Evolutionary conservation across 495 filamentous ascomycete species (phyloP).

Genomic region (Penicillium roqueforti): DNA sequence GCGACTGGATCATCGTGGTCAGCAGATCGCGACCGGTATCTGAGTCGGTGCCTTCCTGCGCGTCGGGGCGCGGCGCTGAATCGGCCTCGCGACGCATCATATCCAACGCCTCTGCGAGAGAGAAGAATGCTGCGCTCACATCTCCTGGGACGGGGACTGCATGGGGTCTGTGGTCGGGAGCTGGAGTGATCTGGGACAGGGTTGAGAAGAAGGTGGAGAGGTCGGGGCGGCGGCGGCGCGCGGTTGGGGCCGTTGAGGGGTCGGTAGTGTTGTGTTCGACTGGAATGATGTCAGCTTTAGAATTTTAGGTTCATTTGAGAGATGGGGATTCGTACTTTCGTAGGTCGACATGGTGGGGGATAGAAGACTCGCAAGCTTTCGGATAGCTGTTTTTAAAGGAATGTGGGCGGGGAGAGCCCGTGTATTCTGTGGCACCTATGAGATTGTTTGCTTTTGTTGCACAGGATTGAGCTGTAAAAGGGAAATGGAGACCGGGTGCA

Average conservation of each 20-base stretch:
- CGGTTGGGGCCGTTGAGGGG: conserved; percentile 31
- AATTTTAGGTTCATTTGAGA: background rate
- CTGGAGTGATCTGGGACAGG: conserved; percentile 59
- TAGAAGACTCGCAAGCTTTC: conserved; percentile 2
- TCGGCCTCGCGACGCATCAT: conserved; percentile 39
- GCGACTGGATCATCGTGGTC: conserved; percentile 53
- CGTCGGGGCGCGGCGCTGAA: conserved; percentile 12
- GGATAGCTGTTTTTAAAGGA: background rate
- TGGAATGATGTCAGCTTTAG: conserved; percentile 27
- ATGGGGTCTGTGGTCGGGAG: conserved; percentile 47
- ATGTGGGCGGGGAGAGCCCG: conserved; percentile 16
- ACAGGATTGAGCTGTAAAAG: background rate
- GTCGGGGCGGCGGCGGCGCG: conserved; percentile 63
- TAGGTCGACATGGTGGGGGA: conserved; percentile 50
- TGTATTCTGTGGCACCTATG: conserved; percentile 15
- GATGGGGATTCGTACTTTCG: conserved; percentile 40
- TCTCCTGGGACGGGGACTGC: conserved; percentile 70
- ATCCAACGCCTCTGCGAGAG: conserved; percentile 56
- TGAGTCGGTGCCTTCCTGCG: conserved; percentile 6
- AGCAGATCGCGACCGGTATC: conserved; percentile 47
- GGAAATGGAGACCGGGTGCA: background rate
- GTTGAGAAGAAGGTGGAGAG: conserved; percentile 84
- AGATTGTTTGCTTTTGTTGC: conserved; percentile 6
- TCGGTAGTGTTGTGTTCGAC: conserved; percentile 75
- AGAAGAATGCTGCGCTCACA: conserved; percentile 58